Evolutionary conservation across 2,329 filamentous ascomycete species (phyloP).

Genomic region (Penicillium janthinellum): DNA sequence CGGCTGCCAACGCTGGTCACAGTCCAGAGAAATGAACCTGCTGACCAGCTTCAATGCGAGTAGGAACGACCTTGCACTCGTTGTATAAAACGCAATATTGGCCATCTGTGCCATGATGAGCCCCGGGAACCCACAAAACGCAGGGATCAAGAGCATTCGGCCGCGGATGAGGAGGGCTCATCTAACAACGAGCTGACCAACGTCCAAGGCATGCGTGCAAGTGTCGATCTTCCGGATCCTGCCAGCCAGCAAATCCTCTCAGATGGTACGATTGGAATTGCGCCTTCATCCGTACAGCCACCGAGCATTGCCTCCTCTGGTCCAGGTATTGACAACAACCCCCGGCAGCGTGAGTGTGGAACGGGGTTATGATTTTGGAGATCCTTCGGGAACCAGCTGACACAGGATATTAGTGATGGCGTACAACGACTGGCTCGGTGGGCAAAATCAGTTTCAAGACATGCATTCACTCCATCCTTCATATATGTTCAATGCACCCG

Average conservation of each 20-base stretch:
- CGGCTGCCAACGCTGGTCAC: constrained; percentile 17
- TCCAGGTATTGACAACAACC: constrained; percentile 64
- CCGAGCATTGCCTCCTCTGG: constrained; percentile 66
- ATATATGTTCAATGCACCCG: constrained; percentile 92
- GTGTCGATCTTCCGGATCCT: constrained; percentile 61
- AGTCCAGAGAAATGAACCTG: constrained; percentile 11
- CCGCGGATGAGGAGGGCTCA: constrained; percentile 61
- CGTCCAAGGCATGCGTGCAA: constrained; percentile 52
- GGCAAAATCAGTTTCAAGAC: constrained; percentile 85
- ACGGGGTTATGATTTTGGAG: background rate
- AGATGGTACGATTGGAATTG: constrained; percentile 49
- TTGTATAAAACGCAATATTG: constrained; percentile 98
- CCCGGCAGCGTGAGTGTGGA: constrained; percentile 70
- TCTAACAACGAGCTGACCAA: constrained; percentile 49
- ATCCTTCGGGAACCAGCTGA: constrained; percentile 28
- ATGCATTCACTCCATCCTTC: constrained; percentile 92
- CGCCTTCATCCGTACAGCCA: constrained; percentile 67
- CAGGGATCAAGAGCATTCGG: constrained; percentile 59
- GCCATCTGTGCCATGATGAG: constrained; percentile 97
- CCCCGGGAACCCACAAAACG: constrained; percentile 87
- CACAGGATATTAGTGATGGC: constrained; percentile 63
- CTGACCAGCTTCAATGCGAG: constrained; percentile 20
- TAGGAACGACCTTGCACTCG: constrained; percentile 94
- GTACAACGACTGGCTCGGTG: constrained; percentile 79
- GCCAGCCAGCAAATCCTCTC: constrained; percentile 46